These are phyloP conservation scores for Metschnikowia kunwiensis DNA, from an alignment of 805 yeast species.

Conservation along the genomic window DNA sequence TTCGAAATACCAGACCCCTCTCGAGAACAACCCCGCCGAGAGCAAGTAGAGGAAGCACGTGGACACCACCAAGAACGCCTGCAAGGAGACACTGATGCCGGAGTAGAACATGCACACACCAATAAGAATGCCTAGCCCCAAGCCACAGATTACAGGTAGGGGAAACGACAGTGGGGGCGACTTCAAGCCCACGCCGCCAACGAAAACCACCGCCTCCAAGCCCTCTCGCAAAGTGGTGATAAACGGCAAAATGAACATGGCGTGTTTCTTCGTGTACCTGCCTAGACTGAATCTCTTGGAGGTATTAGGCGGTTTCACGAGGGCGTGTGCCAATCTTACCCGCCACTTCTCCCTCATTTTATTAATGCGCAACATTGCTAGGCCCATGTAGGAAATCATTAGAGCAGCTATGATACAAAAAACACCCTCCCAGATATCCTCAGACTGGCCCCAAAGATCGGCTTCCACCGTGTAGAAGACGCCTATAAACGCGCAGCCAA, in stretches of 20 bases:
- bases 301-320: conserved; percentile 44
- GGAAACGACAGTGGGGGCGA: conserved; percentile 62
- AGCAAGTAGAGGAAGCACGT: conserved; percentile 72
- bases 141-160: conserved; percentile 85
- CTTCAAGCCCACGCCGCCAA: conserved; percentile 43
- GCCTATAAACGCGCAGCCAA: conserved; percentile 95
- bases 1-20: conserved; percentile 91
- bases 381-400: conserved; percentile 90
- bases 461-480: conserved; percentile 77
- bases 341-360: conserved; percentile 98
- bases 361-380: conserved; percentile 92
- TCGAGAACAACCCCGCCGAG: conserved; percentile 58
- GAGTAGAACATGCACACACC: conserved; percentile 76
- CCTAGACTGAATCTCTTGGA: conserved; percentile 51
- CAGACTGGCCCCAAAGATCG: conserved; percentile 83
- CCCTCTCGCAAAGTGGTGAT: conserved; percentile 95
- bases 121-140: conserved; percentile 69
- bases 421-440: conserved; percentile 44
- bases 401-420: conserved; percentile 70
- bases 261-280: conserved; percentile 65
- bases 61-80: conserved; percentile 79
- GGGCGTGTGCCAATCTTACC: conserved; percentile 83
- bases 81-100: conserved; percentile 81
- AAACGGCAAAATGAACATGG: conserved; percentile 86
- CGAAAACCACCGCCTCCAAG: conserved; percentile 49